These are phyloP conservation scores for Monosporascus sp. DNA, from an alignment of 2,329 filamentous ascomycete species.

Conservation along the genomic window DNA sequence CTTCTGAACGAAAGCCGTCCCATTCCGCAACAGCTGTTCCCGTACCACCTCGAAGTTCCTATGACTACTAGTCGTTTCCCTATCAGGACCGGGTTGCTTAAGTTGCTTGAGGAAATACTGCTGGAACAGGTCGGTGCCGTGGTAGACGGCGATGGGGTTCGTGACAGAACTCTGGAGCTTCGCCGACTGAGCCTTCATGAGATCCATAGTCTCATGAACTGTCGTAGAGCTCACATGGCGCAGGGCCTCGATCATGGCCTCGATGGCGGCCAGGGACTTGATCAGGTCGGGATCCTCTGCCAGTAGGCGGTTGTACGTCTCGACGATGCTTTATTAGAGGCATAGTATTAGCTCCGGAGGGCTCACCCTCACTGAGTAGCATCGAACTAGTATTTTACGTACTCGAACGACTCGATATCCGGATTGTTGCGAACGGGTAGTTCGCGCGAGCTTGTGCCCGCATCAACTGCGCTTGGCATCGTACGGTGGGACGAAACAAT, in stretches of 20 bases:
- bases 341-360: constrained; percentile 1
- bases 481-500: not conserved
- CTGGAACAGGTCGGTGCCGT: constrained; percentile 92
- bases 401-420: constrained; percentile 25
- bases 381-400: constrained; percentile 1
- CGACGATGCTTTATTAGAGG: constrained; percentile 42
- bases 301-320: constrained; percentile 49
- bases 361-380: not conserved
- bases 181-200: constrained; percentile 71
- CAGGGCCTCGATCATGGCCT: constrained; percentile 82
- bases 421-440: constrained; percentile 22
- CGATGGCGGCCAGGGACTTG: constrained; percentile 92
- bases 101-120: constrained; percentile 80
- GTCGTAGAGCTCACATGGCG: constrained; percentile 75
- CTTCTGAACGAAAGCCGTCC: constrained; percentile 76
- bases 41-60: constrained; percentile 76
- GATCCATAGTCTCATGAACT: constrained; percentile 87
- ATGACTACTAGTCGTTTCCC: constrained; percentile 26
- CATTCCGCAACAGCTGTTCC: constrained; percentile 79
- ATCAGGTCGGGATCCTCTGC: constrained; percentile 74
- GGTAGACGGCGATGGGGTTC: constrained; percentile 87
- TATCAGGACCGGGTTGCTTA: constrained; percentile 43
- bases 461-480: constrained; percentile 12
- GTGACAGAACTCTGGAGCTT: constrained; percentile 72
- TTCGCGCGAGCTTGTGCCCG: constrained; percentile 12